Percentiles rank a stretch among this genome's conserved stretches.
Conservation (phyloP, 1,284 basidiomycete species). For the Naganishia albida region DNA sequence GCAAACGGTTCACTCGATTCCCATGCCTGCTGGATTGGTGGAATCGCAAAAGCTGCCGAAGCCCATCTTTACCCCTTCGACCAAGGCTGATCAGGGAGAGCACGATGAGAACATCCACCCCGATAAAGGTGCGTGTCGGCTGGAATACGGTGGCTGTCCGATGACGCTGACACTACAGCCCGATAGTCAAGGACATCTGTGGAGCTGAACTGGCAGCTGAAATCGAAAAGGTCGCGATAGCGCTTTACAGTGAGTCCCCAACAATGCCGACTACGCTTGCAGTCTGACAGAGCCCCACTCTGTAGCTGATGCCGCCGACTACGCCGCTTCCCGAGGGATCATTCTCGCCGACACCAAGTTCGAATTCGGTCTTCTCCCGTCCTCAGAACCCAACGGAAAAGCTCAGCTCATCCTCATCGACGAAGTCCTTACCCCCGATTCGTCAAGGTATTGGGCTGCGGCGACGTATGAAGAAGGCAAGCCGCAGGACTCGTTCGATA, state of each 20-base stretch:
- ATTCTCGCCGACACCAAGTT: conserved; percentile 96
- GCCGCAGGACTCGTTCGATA: conserved; percentile 89
- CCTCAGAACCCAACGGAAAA: conserved; percentile 39
- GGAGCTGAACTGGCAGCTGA: conserved; percentile 52
- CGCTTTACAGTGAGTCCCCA: conserved; percentile 50
- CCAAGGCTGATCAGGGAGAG: conserved; percentile 90
- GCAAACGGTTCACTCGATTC: conserved; percentile 86
- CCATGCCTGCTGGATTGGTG: conserved; percentile 71
- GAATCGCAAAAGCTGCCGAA: conserved; percentile 81
- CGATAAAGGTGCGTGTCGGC: conserved; percentile 65
- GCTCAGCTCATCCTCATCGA: conserved; percentile 83
- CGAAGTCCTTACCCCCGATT: conserved; percentile 95
- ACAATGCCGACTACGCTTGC: too few relatives aligned
- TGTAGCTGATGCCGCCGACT: conserved; percentile 66
- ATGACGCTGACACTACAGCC: not conserved
- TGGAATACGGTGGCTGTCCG: not conserved
- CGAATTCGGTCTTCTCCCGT: conserved; percentile 72
- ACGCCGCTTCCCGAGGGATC: conserved; percentile 77
- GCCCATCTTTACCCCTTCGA: conserved; percentile 93
- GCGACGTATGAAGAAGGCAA: conserved; percentile 72
- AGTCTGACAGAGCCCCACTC: not conserved
- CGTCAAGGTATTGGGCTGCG: conserved; percentile 92
- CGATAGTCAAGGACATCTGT: conserved; percentile 53
- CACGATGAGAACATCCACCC: conserved; percentile 99
- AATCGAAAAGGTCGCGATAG: conserved; percentile 51